Base-by-base conservation (phyloP, 371 early-diverging fungal species). In the Apophysomyces sp. region DNA sequence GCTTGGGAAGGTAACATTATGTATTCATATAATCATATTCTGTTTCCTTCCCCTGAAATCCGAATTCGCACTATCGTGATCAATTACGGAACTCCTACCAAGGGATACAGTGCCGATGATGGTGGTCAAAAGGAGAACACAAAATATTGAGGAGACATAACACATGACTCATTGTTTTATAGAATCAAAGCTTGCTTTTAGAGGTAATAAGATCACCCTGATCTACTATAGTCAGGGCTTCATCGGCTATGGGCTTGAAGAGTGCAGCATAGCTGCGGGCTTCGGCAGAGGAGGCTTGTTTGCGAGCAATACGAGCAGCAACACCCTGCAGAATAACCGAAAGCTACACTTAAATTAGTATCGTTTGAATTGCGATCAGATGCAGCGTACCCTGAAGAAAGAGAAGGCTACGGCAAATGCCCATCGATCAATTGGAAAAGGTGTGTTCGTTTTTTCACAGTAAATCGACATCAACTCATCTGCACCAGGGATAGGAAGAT, bases 261-360 rank as follows among this genome's bases (percentile, higher is more conserved):
- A 70, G 44, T 6, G 60, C 58, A n/a, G 86, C 87, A 61, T 80
- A 78, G 7, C 54, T 54, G 65, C 79, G 70, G n/a, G 92, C 94
- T 63, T 87, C 70, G 9, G 82, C 86, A 13, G 94, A 94, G 52
- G 89, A 88, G 3, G 95, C 95, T 72, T 96, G 95, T 61, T 89
- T 89, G 41, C 88, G 81, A 2, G 89, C 92, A 29, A 92, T 86
- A 52, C 96, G 85, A 0, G 95, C 95, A n/a, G 90, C 88, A 61
- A 96, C 89, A 26, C 96, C 96, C 67, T 95, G 95, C 31, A 84
- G 66, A 65, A 94, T 92, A 7, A 94, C 93, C 1, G 90, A 71
- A 30, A 91, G 76, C 78, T 90, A 57, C 34, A 31, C 24, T 44
- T 18, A 24, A 26, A 26, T 58, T 27, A 26, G 32, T 34, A 4